Conservation (phyloP, 1,139 yeast genomes). For the Suhomyces ambrosiae region DNA sequence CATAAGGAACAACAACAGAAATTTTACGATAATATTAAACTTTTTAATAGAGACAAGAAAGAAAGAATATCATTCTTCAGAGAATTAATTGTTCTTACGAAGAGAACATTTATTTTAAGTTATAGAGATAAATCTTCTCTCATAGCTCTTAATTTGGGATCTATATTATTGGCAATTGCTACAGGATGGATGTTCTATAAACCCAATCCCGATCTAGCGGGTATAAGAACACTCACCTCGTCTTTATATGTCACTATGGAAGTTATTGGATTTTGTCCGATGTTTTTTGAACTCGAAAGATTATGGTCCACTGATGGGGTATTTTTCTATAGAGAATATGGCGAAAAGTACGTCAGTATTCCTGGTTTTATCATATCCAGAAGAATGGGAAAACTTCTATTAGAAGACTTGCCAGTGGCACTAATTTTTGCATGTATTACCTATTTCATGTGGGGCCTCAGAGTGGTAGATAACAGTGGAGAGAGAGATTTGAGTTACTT, state of each 20-base stretch:
- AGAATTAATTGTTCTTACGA: slow-evolving; percentile 58
- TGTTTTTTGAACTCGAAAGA: slow-evolving; percentile 73
- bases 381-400: slow-evolving; percentile 61
- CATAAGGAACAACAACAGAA: slow-evolving; percentile 16
- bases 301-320: slow-evolving; percentile 69
- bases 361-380: slow-evolving; percentile 70
- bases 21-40: slow-evolving; percentile 26
- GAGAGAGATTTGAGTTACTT: slow-evolving; percentile 41
- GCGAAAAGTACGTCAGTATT: slow-evolving; percentile 68
- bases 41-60: slow-evolving; percentile 31
- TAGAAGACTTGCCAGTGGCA: slow-evolving; percentile 72
- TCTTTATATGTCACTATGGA: slow-evolving; percentile 66
- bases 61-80: slow-evolving; percentile 31
- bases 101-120: slow-evolving; percentile 57
- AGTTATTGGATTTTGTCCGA: slow-evolving; percentile 66
- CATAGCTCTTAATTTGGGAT: slow-evolving; percentile 55
- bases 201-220: slow-evolving; percentile 63
- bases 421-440: slow-evolving; percentile 60
- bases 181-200: slow-evolving; percentile 78
- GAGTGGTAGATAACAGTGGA: slow-evolving; percentile 29
- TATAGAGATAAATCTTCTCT: slow-evolving; percentile 62
- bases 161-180: slow-evolving; percentile 57
- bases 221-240: slow-evolving; percentile 67
- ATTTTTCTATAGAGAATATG: slow-evolving; percentile 71
- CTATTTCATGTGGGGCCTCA: slow-evolving; percentile 78